Conservation (phyloP, 2,329 filamentous ascomycete genomes). For the Hypomyces perniciosus region DNA sequence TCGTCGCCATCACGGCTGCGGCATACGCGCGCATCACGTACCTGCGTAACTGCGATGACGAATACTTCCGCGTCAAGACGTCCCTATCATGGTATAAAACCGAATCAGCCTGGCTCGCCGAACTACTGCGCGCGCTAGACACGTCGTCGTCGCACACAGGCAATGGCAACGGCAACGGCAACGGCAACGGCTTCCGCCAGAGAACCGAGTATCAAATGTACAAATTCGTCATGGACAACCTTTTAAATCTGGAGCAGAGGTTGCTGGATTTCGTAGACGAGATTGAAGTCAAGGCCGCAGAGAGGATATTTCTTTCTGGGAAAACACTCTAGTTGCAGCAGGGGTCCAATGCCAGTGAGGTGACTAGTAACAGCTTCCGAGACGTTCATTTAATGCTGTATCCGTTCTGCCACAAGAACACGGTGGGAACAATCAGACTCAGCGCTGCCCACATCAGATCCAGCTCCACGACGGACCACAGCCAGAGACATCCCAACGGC, state of each 20-base stretch:
- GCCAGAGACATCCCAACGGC: constrained; percentile 83
- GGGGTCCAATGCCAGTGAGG: too few relatives aligned
- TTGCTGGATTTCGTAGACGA: constrained; percentile 40
- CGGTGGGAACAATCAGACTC: constrained; percentile 42
- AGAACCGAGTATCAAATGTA: constrained; percentile 41
- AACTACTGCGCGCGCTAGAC: constrained; percentile 31
- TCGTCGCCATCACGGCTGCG: constrained; percentile 39
- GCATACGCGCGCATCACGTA: constrained; percentile 40
- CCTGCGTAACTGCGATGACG: constrained; percentile 39
- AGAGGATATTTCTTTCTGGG: not conserved
- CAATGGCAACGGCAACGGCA: constrained; percentile 11
- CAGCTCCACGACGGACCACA: constrained; percentile 89
- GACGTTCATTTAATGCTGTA: constrained; percentile 36
- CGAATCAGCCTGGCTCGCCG: constrained; percentile 39
- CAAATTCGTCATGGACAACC: constrained; percentile 41
- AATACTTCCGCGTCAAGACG: constrained; percentile 43
- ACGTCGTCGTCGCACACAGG: constrained; percentile 8
- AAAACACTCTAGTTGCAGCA: too few relatives aligned
- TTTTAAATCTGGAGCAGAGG: constrained; percentile 37
- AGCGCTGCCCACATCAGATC: constrained; percentile 59
- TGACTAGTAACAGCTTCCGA: constrained; percentile 7
- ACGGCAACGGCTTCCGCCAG: constrained; percentile 17
- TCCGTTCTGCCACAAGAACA: constrained; percentile 44
- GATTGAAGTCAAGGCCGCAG: constrained; percentile 29
- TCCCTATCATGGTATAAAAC: constrained; percentile 45